Base-by-base conservation (phyloP, 2,329 filamentous ascomycete species). In the Phyllosticta capitalensis region DNA sequence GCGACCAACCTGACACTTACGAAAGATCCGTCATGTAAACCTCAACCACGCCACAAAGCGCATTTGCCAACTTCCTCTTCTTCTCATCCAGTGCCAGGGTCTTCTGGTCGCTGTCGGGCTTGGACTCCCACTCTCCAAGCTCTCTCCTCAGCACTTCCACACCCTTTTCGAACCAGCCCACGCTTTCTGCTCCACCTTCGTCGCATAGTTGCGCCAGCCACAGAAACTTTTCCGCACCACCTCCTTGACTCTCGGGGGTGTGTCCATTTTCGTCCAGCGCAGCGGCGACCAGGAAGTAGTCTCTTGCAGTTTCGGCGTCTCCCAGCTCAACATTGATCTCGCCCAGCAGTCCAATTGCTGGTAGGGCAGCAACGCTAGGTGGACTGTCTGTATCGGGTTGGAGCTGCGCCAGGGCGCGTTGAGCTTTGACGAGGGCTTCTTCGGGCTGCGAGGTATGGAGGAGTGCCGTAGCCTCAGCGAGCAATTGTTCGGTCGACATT, bases 1-100 rank as follows among this genome's bases (percentile, higher is more conserved):
- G 49, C n/a, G n/a, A 52, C 48, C 19, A n/a, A 17, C 64, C 54
- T 10, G 12, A 45, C 14, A 75, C 76, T 72, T 83, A 94, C 67
- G 89, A 94, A 67, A 97, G 77, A 76, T 99, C 94, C 10, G 94
- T 99, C 94, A 99, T 99, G 79, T 96, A 99, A 55, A 99, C 90
- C 76, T 99, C 94, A 6, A 90, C 86, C 62, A 97, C 90, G 26
- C 89, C 90, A 74, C 95, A 99, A 38, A 99, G 81, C n/a, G 92
- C 90, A 66, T 90, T 90, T 1, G 91, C 90, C 38, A 97, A 80
- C 74, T 94, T 94, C 64, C 81, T 79, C 71, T 87, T 87, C 78
- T 90, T 89, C 73, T 91, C 89, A 26, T 86, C 81, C 49, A 85
- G 56, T 62, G 62, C 54, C 30, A 63, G 72, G 68, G 61, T 73